Evolutionary conservation across 306 rosid species (phyloP).

Genomic region (Coriaria nepalensis): DNA sequence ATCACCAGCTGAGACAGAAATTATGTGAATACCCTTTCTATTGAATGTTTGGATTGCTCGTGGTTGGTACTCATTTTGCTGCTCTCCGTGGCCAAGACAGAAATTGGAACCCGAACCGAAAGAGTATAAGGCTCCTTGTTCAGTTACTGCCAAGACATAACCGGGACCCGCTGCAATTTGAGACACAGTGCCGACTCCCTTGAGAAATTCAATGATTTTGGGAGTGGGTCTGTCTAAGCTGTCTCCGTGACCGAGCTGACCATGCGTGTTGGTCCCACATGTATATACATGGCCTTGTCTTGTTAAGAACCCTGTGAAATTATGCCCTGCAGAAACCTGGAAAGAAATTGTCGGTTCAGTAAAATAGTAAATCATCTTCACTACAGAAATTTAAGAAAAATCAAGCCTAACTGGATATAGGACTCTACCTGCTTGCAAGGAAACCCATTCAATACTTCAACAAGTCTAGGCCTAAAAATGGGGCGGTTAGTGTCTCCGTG

Average conservation of each 20-base stretch:
- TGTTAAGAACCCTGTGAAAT: conserved; percentile 76
- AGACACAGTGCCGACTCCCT: conserved; percentile 38
- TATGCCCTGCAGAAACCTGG: conserved; percentile 84
- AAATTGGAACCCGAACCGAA: conserved; percentile 86
- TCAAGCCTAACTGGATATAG: background rate
- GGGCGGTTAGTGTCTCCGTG: conserved; percentile 74
- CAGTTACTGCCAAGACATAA: conserved; percentile 55
- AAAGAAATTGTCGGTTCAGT: conserved; percentile 11
- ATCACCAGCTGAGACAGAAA: conserved; percentile 82
- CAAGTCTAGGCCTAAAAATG: conserved; percentile 70
- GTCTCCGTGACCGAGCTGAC: conserved; percentile 91
- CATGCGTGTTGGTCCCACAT: conserved; percentile 69
- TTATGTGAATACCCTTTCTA: conserved; percentile 57
- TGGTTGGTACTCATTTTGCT: conserved; percentile 66
- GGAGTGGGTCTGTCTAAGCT: conserved; percentile 58
- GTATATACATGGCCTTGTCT: conserved; percentile 72
- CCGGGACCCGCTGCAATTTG: conserved; percentile 82
- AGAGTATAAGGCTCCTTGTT: conserved; percentile 59
- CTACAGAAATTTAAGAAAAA: background rate
- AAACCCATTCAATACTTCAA: conserved; percentile 62
- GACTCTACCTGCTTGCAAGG: conserved; percentile 76
- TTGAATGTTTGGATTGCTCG: conserved; percentile 58
- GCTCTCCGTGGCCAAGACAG: conserved; percentile 97
- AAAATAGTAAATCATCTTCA: background rate
- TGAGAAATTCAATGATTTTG: conserved; percentile 45